Base-by-base conservation (phyloP, 352 stramenopile genomes). In the Phytophthora sp. region DNA sequence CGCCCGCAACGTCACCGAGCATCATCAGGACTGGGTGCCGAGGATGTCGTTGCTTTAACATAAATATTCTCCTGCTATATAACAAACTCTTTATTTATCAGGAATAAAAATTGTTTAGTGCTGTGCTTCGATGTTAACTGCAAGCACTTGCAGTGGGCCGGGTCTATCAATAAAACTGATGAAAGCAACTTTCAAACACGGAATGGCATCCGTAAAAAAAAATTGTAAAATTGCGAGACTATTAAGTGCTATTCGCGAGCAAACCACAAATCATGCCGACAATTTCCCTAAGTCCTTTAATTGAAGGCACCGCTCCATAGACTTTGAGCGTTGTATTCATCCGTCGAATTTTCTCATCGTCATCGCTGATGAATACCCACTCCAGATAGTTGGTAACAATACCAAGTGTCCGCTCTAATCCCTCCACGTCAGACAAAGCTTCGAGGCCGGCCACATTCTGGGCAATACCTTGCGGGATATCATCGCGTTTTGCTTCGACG, bases 381-480 rank as follows among this genome's bases (percentile, higher is more conserved):
- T 54, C 39, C 27, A 57, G 41, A 60, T 48, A 72, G 37, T 62
- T 72, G 30, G 66, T 72, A 35, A 60, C 61, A 63, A 75, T 72
- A 35, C 66, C 61, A 54, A 58, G 39, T 23, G 51, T 35, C 51
- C 46, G 23, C 23, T 42, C 17, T 21, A 59, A 42, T 35, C 38
- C 42, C 57, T 67, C 37, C 15, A 59, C 66, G 46, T 68, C 66
- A 58, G 31, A 35, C 50, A 71, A 37, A 18, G 61, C 61, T 63
- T 75, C 66, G 2, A 67, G 37, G 24, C 60, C 54, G 17, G 23
- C 30, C 26, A 71, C 32, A 34, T 52, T 68, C 48, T 58, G 42
- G 51, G 28, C 49, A 18, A 75, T 42, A 48, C 60, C 66, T 48
- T 74, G 60, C 31, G 13, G 4, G 26, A 71, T 52, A 38, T 66